Base-by-base conservation (phyloP, 306 rosid species). In the Casuarina cunninghamiana region DNA sequence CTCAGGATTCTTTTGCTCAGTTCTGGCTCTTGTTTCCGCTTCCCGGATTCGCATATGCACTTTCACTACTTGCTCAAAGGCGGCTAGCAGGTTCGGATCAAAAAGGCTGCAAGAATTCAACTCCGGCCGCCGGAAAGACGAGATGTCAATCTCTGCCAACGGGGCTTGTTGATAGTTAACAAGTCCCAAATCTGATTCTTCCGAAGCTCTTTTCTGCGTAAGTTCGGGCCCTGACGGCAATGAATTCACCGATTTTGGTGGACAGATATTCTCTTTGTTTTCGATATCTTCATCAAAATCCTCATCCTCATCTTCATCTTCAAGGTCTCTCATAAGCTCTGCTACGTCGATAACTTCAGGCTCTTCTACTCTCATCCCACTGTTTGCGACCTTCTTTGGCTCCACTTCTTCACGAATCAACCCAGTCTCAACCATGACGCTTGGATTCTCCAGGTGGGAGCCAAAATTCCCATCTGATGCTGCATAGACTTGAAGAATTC, bases 31-130 rank as follows among this genome's bases (percentile, higher is more conserved):
- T 12, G 78, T 91, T 81, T 89, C 89, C 26, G 72, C 87, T 38
- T 90, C 93, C 11, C 79, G 53, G 50, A 80, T 44, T 79, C 65
- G 83, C 41, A 75, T 53, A 68, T 89, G 87, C 17, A 89, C 96
- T 81, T 71, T 79, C 48, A 91, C 87, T 0, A 88, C 97, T 79
- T 79, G 76, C 57, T 86, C 84, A 60, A 95, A 95, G 2, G 91
- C 96, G 0, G 84, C 94, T 0, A 95, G 91, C 6, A 95, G 85
- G 11, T 86, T 86, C 1, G 97, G 99, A 61, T 95, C 97, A 4
- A 95, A 95, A 16, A 95, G 89, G 87, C 83, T 95, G 3, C 91
- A 66, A 4, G 99, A 91, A 72, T 93, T 76, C 82, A 95, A 82
- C 41, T 91, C 96, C 8, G 97, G 99, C 65, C 69, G 78, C 74